Evolutionary conservation across 139 green algal species (phyloP).

Genomic region (Eudorina sp.): DNA sequence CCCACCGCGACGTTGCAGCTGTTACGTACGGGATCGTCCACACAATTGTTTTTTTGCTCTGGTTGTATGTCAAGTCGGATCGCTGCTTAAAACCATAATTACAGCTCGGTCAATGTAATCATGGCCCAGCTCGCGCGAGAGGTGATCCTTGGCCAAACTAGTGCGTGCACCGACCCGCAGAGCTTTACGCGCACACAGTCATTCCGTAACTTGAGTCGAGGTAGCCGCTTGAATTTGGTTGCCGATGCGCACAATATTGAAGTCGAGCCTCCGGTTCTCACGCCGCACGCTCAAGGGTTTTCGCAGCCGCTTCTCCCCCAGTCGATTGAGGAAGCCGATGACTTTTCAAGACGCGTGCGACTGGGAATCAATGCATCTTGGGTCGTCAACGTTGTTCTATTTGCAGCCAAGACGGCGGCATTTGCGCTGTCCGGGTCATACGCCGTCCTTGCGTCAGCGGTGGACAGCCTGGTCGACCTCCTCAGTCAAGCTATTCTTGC

Average conservation of each 20-base stretch:
- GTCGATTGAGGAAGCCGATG: background rate
- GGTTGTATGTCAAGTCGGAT: too few species aligned
- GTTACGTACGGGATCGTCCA: too few species aligned
- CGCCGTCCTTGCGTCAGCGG: slow-evolving; percentile 74
- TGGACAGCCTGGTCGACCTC: slow-evolving; percentile 82
- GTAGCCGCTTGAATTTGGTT: background rate
- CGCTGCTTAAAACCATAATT: too few species aligned
- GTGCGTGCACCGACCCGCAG: background rate
- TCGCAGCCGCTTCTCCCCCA: background rate
- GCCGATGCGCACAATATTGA: background rate
- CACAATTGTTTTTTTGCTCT: too few species aligned
- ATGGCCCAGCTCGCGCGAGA: slow-evolving; percentile 25
- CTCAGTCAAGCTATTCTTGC: slow-evolving; percentile 76
- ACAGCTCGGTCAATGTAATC: background rate
- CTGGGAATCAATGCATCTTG: slow-evolving; percentile 52
- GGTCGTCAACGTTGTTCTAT: slow-evolving; percentile 57
- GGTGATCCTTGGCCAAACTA: background rate
- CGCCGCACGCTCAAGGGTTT: too few species aligned
- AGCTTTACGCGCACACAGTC: background rate
- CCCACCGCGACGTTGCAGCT: too few species aligned
- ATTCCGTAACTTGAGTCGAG: background rate
- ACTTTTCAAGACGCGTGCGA: slow-evolving; percentile 18
- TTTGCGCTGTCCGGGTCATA: slow-evolving; percentile 49
- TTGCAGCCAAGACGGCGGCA: background rate
- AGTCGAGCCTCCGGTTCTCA: background rate